These are phyloP conservation scores for Pseudogymnoascus sp. DNA, from an alignment of 2,329 filamentous ascomycete genomes.

Conservation along the genomic window DNA sequence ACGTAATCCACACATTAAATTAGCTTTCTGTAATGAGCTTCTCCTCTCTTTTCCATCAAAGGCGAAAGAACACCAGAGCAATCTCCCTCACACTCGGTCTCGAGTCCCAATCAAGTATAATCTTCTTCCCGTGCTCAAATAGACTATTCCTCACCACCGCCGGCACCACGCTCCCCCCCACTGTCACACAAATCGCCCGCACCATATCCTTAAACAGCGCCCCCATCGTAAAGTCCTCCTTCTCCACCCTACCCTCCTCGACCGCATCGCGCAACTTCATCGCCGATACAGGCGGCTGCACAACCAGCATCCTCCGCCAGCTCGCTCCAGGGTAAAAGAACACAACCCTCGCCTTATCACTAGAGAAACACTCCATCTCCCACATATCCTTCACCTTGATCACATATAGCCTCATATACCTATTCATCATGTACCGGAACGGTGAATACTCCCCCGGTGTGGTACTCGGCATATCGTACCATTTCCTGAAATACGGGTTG, in stretches of 20 bases:
- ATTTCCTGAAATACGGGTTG: not conserved
- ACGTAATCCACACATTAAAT: not conserved
- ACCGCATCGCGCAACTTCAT: not conserved
- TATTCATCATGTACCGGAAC: not conserved
- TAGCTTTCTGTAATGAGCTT: not conserved
- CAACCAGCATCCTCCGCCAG: not conserved
- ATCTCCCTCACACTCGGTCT: not conserved
- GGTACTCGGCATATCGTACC: not conserved
- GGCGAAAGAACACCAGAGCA: not conserved
- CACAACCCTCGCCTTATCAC: not conserved
- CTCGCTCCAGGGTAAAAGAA: not conserved
- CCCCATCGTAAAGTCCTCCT: not conserved
- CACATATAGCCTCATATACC: not conserved
- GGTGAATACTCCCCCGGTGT: not conserved
- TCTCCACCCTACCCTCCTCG: not conserved
- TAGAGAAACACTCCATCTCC: not conserved
- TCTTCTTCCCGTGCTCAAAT: not conserved
- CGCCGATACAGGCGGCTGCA: conserved; percentile 8
- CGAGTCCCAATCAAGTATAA: conserved; percentile 2
- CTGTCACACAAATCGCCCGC: not conserved
- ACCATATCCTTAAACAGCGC: conserved; percentile 1
- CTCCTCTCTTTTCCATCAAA: not conserved
- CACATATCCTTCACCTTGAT: not conserved
- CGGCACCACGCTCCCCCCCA: not conserved
- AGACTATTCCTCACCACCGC: conserved; percentile 4